These are phyloP conservation scores for Tetragonia tetragonoides DNA, from an alignment of 148 eudicot species.

Conservation along the genomic window DNA sequence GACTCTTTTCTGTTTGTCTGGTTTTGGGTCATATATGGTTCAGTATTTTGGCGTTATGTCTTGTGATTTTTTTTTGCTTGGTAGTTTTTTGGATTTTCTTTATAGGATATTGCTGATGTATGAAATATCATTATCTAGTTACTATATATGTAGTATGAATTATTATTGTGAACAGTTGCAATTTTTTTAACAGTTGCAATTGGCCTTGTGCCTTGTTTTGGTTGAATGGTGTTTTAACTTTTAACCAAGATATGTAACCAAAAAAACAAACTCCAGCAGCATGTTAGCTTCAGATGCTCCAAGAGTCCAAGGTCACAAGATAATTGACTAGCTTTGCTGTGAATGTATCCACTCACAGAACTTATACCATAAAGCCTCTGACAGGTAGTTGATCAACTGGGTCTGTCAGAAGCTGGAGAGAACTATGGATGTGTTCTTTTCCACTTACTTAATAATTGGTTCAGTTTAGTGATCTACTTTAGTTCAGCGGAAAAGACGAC, in stretches of 20 bases:
- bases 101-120: neutral
- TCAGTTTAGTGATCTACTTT: too few relatives aligned
- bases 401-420: too few relatives aligned
- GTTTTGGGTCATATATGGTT: constrained; percentile 12
- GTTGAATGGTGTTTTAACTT: neutral
- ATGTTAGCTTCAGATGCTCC: too few relatives aligned
- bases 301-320: too few relatives aligned
- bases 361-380: too few relatives aligned
- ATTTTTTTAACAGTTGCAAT: neutral
- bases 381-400: too few relatives aligned
- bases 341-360: too few relatives aligned
- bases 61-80: neutral
- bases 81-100: neutral
- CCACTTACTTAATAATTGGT: too few relatives aligned
- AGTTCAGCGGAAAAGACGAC: too few relatives aligned
- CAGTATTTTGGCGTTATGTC: constrained; percentile 15
- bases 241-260: neutral
- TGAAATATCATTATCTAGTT: neutral
- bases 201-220: neutral
- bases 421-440: too few relatives aligned
- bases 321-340: too few relatives aligned
- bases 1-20: constrained; percentile 25
- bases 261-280: neutral
- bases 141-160: constrained; percentile 1
- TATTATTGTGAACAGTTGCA: neutral